phyloP scores from a whole-genome alignment of 352 stramenopile genomes.

The Phytophthora europaea region DNA sequence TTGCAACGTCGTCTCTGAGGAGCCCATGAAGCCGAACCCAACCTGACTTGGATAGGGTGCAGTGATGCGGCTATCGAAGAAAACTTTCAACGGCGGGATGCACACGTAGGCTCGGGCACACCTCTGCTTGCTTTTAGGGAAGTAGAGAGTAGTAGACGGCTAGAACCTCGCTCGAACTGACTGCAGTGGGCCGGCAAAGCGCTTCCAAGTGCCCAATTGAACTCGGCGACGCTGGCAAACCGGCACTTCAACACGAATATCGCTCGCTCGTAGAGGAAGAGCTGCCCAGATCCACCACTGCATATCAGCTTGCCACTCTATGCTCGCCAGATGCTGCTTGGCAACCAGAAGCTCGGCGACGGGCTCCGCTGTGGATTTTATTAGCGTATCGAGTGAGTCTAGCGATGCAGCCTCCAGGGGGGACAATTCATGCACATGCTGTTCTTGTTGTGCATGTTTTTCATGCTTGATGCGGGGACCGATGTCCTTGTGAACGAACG shows the following conservation, averaged over 20 bases:
- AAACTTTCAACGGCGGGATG: background rate
- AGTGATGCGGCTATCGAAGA: background rate
- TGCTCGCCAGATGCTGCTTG: constrained; percentile 28
- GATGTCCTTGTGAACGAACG: background rate
- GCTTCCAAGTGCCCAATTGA: constrained; percentile 9
- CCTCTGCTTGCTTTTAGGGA: background rate
- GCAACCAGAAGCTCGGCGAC: constrained; percentile 1
- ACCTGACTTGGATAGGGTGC: background rate
- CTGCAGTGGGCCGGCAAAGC: constrained; percentile 16
- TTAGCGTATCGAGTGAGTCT: background rate
- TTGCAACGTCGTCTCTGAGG: constrained; percentile 39
- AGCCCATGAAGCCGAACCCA: background rate
- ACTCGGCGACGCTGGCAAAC: constrained; percentile 1
- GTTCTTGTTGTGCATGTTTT: background rate
- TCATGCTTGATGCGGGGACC: background rate
- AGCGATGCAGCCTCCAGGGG: background rate
- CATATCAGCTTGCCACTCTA: constrained; percentile 35
- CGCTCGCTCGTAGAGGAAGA: constrained; percentile 8
- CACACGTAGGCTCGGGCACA: background rate
- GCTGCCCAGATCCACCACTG: constrained; percentile 15
- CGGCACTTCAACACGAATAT: constrained; percentile 2
- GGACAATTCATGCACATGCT: background rate
- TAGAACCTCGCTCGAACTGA: constrained; percentile 9
- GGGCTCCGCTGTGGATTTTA: background rate
- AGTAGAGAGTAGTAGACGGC: background rate